Conservation (phyloP, 2,329 filamentous ascomycete genomes). For the Xylariomycetidae sp. region DNA sequence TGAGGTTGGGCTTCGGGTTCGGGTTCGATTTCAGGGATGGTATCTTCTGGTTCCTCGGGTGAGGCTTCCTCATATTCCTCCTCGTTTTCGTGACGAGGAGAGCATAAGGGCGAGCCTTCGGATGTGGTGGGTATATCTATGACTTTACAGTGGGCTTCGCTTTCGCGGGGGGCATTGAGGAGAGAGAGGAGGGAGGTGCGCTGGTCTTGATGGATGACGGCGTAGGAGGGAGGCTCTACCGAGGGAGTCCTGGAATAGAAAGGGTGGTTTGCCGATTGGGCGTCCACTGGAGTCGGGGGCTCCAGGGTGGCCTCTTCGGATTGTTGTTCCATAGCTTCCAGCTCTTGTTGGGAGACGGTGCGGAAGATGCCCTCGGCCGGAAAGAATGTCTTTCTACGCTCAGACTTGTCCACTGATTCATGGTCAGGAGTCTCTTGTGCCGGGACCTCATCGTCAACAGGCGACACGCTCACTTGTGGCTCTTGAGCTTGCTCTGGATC, state of each 20-base stretch:
- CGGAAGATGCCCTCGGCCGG: conserved; percentile 61
- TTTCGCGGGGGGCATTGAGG: conserved; percentile 49
- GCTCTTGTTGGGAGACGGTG: conserved; percentile 52
- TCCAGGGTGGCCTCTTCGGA: conserved; percentile 24
- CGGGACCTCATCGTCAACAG: too few relatives aligned
- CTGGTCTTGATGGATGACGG: conserved; percentile 46
- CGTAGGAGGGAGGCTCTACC: conserved; percentile 57
- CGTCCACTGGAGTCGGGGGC: conserved; percentile 24
- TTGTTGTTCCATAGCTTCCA: conserved; percentile 35
- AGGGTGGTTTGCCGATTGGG: conserved; percentile 29
- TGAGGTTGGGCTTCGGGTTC: conserved; percentile 12
- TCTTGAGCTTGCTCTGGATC: conserved; percentile 7
- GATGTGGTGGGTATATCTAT: conserved; percentile 40
- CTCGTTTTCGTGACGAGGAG: conserved; percentile 4
- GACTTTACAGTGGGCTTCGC: conserved; percentile 29
- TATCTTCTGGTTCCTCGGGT: conserved; percentile 3
- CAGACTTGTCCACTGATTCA: too few relatives aligned
- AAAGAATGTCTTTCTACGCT: conserved; percentile 55
- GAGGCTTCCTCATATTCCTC: conserved; percentile 3
- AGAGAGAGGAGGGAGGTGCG: conserved; percentile 58
- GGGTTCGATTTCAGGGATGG: conserved; percentile 9
- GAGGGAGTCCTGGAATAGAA: conserved; percentile 57
- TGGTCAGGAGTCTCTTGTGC: too few relatives aligned
- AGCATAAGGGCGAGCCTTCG: conserved; percentile 12
- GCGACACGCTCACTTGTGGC: too few relatives aligned